Percentiles rank a stretch among this genome's conserved stretches.
phyloP scores from a whole-genome alignment of 495 filamentous ascomycete genomes.

The Aspergillus campestris region DNA sequence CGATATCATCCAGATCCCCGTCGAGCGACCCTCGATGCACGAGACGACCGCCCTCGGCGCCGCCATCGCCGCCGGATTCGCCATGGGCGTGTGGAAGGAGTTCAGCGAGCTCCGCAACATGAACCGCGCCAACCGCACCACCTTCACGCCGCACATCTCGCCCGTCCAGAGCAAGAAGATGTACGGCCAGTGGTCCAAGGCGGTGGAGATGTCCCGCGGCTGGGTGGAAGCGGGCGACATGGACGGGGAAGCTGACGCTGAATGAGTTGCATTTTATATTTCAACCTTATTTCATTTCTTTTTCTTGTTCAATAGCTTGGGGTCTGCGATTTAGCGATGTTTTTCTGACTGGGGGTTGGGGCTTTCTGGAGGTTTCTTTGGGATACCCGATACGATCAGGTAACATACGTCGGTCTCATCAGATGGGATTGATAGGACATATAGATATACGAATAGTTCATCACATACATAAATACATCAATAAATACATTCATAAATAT shows the following conservation, averaged over 20 bases:
- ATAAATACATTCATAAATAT: too few species aligned
- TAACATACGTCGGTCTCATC: not conserved
- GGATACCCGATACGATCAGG: constrained; percentile 9
- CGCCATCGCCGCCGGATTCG: constrained; percentile 90
- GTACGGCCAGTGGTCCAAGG: constrained; percentile 76
- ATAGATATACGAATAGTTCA: not conserved
- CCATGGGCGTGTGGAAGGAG: constrained; percentile 71
- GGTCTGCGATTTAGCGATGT: not conserved
- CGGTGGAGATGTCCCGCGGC: constrained; percentile 83
- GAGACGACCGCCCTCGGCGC: constrained; percentile 90
- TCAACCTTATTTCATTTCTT: constrained; percentile 1
- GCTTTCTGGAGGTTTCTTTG: constrained; percentile 5
- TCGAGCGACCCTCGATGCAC: constrained; percentile 83
- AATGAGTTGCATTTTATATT: constrained; percentile 6
- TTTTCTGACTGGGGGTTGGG: not conserved
- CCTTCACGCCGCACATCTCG: constrained; percentile 62
- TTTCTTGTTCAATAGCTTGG: not conserved
- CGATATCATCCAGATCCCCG: constrained; percentile 78
- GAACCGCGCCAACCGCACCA: constrained; percentile 63
- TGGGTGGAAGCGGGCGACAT: constrained; percentile 54
- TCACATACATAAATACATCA: too few species aligned
- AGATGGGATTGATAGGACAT: not conserved
- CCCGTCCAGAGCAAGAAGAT: constrained; percentile 51
- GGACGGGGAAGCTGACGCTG: constrained; percentile 26
- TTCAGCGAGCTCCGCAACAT: constrained; percentile 73